phyloP scores from a whole-genome alignment of 1,284 basidiomycete genomes.

The Apiotrichum gamsii region DNA sequence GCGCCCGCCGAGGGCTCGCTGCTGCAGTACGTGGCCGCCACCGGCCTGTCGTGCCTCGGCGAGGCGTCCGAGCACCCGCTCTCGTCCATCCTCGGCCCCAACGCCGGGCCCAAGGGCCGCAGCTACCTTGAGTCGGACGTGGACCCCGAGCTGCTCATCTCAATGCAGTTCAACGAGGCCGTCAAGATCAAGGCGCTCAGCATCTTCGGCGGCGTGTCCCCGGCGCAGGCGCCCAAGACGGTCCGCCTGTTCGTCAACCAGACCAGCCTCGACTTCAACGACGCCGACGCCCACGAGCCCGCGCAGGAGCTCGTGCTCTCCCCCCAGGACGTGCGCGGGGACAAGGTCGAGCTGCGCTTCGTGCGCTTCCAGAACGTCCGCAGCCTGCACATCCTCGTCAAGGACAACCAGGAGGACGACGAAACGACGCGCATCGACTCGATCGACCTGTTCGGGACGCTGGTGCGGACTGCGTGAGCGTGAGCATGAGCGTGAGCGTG shows the following conservation, averaged over 20 bases:
- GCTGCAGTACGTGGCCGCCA: slow-evolving; percentile 35
- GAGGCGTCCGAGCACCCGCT: slow-evolving; percentile 60
- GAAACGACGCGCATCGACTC: slow-evolving; percentile 71
- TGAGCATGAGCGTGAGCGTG: too few species aligned
- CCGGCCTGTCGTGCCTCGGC: slow-evolving; percentile 64
- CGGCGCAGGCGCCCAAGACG: slow-evolving; percentile 57
- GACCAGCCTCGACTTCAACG: slow-evolving; percentile 59
- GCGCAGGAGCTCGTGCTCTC: slow-evolving; percentile 47
- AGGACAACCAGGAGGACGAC: slow-evolving; percentile 65
- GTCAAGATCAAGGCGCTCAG: slow-evolving; percentile 67
- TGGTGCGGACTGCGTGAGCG: not conserved
- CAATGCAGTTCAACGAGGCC: slow-evolving; percentile 66
- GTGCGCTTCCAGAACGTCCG: slow-evolving; percentile 75
- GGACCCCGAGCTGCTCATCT: slow-evolving; percentile 66
- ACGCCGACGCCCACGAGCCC: slow-evolving; percentile 41
- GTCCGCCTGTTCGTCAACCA: slow-evolving; percentile 62
- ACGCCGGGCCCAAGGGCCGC: slow-evolving; percentile 49
- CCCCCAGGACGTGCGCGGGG: slow-evolving; percentile 51
- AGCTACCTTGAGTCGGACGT: slow-evolving; percentile 69
- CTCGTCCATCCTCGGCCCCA: slow-evolving; percentile 55
- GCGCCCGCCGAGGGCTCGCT: slow-evolving; percentile 30
- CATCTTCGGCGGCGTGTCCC: slow-evolving; percentile 52
- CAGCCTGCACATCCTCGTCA: slow-evolving; percentile 68
- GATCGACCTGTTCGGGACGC: slow-evolving; percentile 62
- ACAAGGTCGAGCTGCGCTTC: slow-evolving; percentile 59